Conservation (phyloP, 257 asterid species). For the Scutellaria minor region DNA sequence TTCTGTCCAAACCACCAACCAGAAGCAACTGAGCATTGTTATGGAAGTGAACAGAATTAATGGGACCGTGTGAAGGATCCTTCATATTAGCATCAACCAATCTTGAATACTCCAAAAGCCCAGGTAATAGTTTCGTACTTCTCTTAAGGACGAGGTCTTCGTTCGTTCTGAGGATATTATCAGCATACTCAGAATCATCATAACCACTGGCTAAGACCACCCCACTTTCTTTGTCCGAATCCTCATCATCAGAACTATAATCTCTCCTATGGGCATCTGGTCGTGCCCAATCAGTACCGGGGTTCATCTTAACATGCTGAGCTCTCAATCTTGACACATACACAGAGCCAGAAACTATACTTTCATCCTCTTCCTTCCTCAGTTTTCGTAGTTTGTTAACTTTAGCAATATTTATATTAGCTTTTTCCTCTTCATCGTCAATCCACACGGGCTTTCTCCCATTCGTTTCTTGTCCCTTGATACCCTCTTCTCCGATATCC, state of each 20-base stretch:
- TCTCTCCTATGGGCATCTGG: slow-evolving; percentile 43
- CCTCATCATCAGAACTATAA: slow-evolving; percentile 68
- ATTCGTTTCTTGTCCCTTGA: slow-evolving; percentile 32
- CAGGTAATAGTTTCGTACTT: slow-evolving; percentile 63
- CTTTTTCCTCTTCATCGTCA: slow-evolving; percentile 85
- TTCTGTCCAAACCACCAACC: slow-evolving; percentile 81
- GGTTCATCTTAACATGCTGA: slow-evolving; percentile 83
- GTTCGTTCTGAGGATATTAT: slow-evolving; percentile 62
- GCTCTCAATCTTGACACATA: slow-evolving; percentile 86
- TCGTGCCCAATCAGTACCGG: slow-evolving; percentile 87
- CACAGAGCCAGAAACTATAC: slow-evolving; percentile 64
- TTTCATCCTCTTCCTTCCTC: slow-evolving; percentile 79
- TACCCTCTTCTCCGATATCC: slow-evolving; percentile 35
- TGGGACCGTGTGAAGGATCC: slow-evolving; percentile 62
- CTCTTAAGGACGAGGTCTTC: slow-evolving; percentile 72
- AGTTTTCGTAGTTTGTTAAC: slow-evolving; percentile 78
- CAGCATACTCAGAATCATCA: slow-evolving; percentile 41
- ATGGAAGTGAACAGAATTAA: slow-evolving; percentile 90
- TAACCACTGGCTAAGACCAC: slow-evolving; percentile 47
- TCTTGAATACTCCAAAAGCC: slow-evolving; percentile 77
- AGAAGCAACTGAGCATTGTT: slow-evolving; percentile 86
- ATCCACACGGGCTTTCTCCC: slow-evolving; percentile 76
- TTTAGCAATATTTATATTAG: slow-evolving; percentile 65
- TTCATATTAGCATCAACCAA: slow-evolving; percentile 76
- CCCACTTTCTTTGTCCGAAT: slow-evolving; percentile 56